A percentile compares a stretch with the other conserved stretches of the same genome.
Evolutionary conservation across 75 land plant genomes (phyloP).

Genomic region (Ceratopteris richardii): DNA sequence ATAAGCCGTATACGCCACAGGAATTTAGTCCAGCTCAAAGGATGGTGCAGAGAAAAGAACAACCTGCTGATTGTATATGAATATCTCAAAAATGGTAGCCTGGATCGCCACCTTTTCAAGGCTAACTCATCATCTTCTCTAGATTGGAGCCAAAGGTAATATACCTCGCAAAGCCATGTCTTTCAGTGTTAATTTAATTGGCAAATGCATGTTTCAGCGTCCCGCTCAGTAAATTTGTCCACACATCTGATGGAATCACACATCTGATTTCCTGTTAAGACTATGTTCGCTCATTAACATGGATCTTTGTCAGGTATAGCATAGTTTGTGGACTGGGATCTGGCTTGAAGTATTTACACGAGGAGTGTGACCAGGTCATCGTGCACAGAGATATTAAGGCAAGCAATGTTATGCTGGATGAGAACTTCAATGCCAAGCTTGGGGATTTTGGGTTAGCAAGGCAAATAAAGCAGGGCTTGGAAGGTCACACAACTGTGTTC

Average conservation of each 20-base stretch:
- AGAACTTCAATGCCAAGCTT: not conserved
- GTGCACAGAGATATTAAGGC: conserved; percentile 13
- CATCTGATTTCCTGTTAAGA: no score
- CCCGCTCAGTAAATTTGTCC: no score
- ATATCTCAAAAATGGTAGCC: conserved; percentile 11
- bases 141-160: not conserved
- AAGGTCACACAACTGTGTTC: not conserved
- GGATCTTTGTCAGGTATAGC: not conserved
- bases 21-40: conserved; percentile 12
- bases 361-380: conserved; percentile 9
- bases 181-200: not conserved
- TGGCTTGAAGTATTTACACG: conserved; percentile 5
- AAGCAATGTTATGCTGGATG: conserved; percentile 10
- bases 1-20: conserved; percentile 16
- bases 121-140: not conserved
- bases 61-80: conserved; percentile 17
- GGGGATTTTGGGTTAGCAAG: conserved; percentile 12
- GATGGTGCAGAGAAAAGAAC: conserved; percentile 9
- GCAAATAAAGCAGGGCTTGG: not conserved
- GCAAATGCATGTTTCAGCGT: not conserved
- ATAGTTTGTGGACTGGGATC: not conserved
- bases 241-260: no score
- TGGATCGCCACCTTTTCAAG: conserved; percentile 8
- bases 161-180: no score
- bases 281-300: not conserved